These are phyloP conservation scores for Rutstroemia sp. DNA, from an alignment of 2,329 filamentous ascomycete species.

Conservation along the genomic window DNA sequence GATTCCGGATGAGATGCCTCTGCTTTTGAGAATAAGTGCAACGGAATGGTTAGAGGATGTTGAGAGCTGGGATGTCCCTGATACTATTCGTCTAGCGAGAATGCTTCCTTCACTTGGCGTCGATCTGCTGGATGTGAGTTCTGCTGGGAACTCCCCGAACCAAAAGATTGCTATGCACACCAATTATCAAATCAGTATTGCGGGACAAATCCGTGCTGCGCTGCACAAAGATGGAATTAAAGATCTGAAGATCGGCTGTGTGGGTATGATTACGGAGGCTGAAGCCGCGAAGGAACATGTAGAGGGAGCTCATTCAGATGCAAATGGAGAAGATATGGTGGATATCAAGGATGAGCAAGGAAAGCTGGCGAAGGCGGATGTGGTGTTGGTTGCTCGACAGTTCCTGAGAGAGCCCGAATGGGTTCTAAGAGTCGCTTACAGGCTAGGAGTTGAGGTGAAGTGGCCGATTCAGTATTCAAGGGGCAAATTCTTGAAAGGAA, in stretches of 20 bases:
- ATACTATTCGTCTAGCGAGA: constrained; percentile 56
- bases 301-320: constrained; percentile 43
- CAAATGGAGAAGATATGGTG: constrained; percentile 33
- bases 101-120: constrained; percentile 59
- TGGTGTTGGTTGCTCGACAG: constrained; percentile 41
- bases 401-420: constrained; percentile 54
- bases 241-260: constrained; percentile 65
- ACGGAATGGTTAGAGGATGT: constrained; percentile 67
- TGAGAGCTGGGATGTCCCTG: constrained; percentile 55
- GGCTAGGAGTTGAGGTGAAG: constrained; percentile 62
- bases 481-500: constrained; percentile 20
- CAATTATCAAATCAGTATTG: constrained; percentile 68
- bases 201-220: constrained; percentile 62
- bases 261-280: constrained; percentile 59
- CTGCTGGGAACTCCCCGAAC: constrained; percentile 54
- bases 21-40: constrained; percentile 65
- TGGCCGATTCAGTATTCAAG: constrained; percentile 43
- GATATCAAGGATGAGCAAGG: constrained; percentile 35
- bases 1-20: constrained; percentile 61
- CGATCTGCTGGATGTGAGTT: constrained; percentile 67
- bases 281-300: constrained; percentile 53
- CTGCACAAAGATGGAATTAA: constrained; percentile 48
- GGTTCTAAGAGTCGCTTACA: constrained; percentile 50
- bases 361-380: constrained; percentile 41
- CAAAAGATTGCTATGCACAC: constrained; percentile 51